Evolutionary conservation across 441 rosid genomes (phyloP).

Genomic region (Geranium incanum): DNA sequence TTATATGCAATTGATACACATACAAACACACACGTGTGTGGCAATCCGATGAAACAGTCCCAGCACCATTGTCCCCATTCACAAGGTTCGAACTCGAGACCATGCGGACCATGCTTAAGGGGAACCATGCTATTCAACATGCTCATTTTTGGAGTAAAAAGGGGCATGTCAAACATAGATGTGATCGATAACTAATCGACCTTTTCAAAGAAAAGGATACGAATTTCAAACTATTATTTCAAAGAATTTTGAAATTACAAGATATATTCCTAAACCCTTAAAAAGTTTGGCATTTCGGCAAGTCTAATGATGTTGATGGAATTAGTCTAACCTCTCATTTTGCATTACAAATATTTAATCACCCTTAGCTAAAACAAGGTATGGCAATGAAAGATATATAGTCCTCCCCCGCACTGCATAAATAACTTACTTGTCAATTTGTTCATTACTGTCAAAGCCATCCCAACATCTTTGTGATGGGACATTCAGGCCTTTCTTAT

Average conservation of each 20-base stretch:
- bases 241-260: not conserved
- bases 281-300: not conserved
- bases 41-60: no score
- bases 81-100: no score
- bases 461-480: slow-evolving; percentile 71
- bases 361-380: not conserved
- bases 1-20: no score
- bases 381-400: not conserved
- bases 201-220: not conserved
- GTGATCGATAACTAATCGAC: not conserved
- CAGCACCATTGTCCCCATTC: no score
- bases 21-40: no score
- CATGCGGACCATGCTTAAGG: no score
- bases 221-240: not conserved
- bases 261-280: not conserved
- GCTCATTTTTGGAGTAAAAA: slow-evolving; percentile 2
- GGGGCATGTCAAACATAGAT: not conserved
- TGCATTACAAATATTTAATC: not conserved
- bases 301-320: not conserved
- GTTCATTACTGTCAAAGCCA: slow-evolving; percentile 45
- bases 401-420: not conserved
- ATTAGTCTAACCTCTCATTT: not conserved
- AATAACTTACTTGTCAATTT: slow-evolving; percentile 55
- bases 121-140: not conserved
- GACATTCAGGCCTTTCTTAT: slow-evolving; percentile 56